Conservation (phyloP, 331 rosid species). For the Prunus yedoensis region DNA sequence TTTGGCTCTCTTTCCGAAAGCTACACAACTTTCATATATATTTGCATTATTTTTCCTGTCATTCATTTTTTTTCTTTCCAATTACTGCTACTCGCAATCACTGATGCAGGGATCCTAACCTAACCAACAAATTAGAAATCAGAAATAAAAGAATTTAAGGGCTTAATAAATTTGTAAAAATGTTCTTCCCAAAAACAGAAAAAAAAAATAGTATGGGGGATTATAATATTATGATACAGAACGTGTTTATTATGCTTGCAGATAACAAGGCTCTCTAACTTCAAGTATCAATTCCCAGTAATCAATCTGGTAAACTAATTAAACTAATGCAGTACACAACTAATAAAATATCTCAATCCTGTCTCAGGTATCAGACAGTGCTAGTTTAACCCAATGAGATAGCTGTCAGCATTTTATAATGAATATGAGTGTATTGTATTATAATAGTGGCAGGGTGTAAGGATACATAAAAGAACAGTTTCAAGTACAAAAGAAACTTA, state of each 20-base stretch:
- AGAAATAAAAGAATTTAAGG: too few species aligned
- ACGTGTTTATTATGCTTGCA: not conserved
- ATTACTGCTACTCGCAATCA: too few species aligned
- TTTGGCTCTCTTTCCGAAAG: conserved; percentile 12
- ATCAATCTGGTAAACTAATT: not conserved
- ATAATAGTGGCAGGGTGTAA: too few species aligned
- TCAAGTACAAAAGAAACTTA: not conserved
- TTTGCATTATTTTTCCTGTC: not conserved
- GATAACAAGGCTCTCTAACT: not conserved
- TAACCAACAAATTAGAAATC: too few species aligned
- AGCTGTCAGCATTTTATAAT: not conserved
- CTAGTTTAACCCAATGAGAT: not conserved
- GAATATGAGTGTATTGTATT: too few species aligned
- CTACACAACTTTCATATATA: not conserved
- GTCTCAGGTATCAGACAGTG: not conserved
- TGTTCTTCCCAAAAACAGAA: too few species aligned
- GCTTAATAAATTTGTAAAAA: too few species aligned
- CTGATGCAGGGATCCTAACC: too few species aligned
- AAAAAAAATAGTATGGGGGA: not conserved
- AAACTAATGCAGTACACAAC: not conserved
- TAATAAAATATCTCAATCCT: not conserved
- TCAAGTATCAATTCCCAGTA: not conserved
- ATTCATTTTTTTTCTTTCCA: not conserved
- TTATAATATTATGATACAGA: not conserved
- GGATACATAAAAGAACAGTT: not conserved